Evolutionary conservation across 805 yeast genomes (phyloP).

Genomic region (Komagataella kurtzmanii): DNA sequence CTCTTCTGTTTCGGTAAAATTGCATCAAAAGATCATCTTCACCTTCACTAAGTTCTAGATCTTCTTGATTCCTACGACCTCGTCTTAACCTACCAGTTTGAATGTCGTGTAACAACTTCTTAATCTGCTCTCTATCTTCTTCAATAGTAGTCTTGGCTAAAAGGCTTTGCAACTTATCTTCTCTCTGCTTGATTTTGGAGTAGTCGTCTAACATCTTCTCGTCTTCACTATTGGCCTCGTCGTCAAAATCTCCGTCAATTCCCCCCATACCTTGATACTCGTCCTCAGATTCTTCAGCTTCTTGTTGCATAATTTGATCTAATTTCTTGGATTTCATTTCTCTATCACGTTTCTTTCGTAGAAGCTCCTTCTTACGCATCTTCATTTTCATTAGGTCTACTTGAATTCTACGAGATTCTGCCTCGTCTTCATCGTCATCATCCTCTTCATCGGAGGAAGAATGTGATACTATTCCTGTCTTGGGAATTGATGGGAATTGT

Average conservation of each 20-base stretch:
- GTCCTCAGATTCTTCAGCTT: constrained; percentile 83
- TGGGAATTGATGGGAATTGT: not conserved
- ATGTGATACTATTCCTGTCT: constrained; percentile 2
- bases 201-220: constrained; percentile 69
- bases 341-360: constrained; percentile 19
- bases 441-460: constrained; percentile 11
- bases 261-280: constrained; percentile 83
- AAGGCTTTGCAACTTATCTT: constrained; percentile 42
- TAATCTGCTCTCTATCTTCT: constrained; percentile 49
- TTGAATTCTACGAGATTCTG: constrained; percentile 11
- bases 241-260: constrained; percentile 43
- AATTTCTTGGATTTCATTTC: constrained; percentile 49
- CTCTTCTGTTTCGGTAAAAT: constrained; percentile 17
- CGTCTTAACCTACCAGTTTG: constrained; percentile 60
- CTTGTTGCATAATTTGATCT: constrained; percentile 54
- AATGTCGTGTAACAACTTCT: constrained; percentile 55
- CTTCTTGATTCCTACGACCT: constrained; percentile 37
- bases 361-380: constrained; percentile 10
- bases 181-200: constrained; percentile 39
- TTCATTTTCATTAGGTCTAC: constrained; percentile 11
- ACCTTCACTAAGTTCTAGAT: constrained; percentile 60
- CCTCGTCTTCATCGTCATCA: constrained; percentile 25
- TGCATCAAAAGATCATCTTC: constrained; percentile 47
- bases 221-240: constrained; percentile 58
- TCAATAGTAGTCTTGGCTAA: constrained; percentile 47